These are phyloP conservation scores for Cordyceps farinosa DNA, from an alignment of 2,329 filamentous ascomycete species.

Conservation along the genomic window DNA sequence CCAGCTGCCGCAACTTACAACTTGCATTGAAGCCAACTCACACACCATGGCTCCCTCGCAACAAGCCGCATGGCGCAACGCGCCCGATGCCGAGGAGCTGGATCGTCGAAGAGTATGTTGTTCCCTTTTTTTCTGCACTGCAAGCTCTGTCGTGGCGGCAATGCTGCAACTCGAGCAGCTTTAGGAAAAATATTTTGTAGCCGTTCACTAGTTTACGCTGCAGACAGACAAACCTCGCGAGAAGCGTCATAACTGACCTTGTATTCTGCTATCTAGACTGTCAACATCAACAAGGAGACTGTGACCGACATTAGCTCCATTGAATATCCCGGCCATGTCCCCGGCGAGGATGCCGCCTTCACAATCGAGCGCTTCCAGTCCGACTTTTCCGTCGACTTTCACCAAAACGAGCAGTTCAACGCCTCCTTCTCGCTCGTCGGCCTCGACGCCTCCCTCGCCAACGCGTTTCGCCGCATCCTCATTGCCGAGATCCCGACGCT, in stretches of 20 bases:
- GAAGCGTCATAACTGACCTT: neutral
- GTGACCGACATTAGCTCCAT: constrained; percentile 85
- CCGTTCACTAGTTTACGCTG: neutral
- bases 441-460: constrained; percentile 87
- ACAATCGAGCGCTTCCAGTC: constrained; percentile 68
- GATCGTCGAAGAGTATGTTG: constrained; percentile 56
- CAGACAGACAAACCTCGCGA: neutral
- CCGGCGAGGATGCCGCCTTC: constrained; percentile 83
- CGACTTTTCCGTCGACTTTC: constrained; percentile 72
- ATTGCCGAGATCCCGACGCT: constrained; percentile 92
- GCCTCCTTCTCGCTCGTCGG: constrained; percentile 88
- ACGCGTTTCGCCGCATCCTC: constrained; percentile 94
- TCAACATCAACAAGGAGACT: constrained; percentile 85
- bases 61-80: constrained; percentile 33
- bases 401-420: constrained; percentile 74
- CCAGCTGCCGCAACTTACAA: constrained; percentile 18
- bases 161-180: neutral
- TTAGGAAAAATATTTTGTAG: neutral
- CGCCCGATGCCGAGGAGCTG: constrained; percentile 53
- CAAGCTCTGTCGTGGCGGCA: neutral
- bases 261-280: constrained; percentile 53
- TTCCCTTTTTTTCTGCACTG: neutral
- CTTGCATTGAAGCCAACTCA: constrained; percentile 7
- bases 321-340: constrained; percentile 88
- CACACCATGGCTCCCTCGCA: constrained; percentile 32